Base-by-base conservation (phyloP, 2,329 filamentous ascomycete genomes). In the Claviceps capensis region DNA sequence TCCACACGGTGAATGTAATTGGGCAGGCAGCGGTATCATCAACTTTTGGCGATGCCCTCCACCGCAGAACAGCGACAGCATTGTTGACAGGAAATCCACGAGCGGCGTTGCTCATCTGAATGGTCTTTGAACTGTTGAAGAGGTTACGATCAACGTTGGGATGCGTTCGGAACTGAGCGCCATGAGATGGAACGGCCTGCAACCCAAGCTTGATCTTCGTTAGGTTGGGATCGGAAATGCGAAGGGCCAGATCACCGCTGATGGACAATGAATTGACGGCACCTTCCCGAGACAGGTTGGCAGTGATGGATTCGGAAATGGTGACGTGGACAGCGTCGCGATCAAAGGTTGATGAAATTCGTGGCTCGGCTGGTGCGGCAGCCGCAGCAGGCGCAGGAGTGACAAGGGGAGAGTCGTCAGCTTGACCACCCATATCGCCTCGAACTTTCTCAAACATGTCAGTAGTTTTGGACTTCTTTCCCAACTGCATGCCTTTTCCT, bases 401-500 rank as follows among this genome's bases (percentile, higher is more conserved):
- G 17, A 91, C 82, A 26, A 94, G 76, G 40, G 88, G 88, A 44
- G 72, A 70, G 51, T 89, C 83, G 65, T 95, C 89, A 40, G 82
- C 82, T 63, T 95, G 88, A 40, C 84, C 78, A n/a, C 89, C 90
- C 65, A 97, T 77, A 58, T 97, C 91, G 54, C 87, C 88, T 59
- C 89, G 85, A 37, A 98, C 90, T 62, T 90, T 86, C 70, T 97
- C 91, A 66, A 95, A 97, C 77, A 97, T 95, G 67, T 95, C 91
- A 34, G 86, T 95, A 22, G 88, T 90, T 75, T 97, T 97, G 55
- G 88, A 95, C 74, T 98, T 98, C 76, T 97, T 97, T 70, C 93
- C 93, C 53, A 98, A 76, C 69, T 97, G 91, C 94, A 98, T 98
- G 60, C 93, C 93, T 75, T 98, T 98, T 62, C 88, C 89, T 71